These are phyloP conservation scores for Suillus clintonianus DNA, from an alignment of 768 basidiomycete genomes.

Conservation along the genomic window DNA sequence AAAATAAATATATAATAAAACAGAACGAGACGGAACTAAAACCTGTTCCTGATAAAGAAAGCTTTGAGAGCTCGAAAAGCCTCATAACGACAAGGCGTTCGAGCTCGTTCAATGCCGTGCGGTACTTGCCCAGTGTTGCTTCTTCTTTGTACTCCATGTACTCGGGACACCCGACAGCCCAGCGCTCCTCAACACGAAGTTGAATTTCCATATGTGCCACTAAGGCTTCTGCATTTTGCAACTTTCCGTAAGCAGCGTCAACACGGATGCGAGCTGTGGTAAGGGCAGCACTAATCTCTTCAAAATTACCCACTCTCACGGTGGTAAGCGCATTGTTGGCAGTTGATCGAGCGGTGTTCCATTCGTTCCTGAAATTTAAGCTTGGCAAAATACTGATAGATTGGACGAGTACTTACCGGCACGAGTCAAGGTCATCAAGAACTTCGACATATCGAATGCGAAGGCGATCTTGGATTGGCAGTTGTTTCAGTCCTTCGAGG, in stretches of 20 bases:
- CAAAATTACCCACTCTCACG: background rate
- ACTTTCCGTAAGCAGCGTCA: background rate
- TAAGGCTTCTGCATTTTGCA: conserved; percentile 5
- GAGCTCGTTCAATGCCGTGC: conserved; percentile 21
- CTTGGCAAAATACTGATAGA: background rate
- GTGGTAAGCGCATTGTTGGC: background rate
- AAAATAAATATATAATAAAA: background rate
- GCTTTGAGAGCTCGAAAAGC: conserved; percentile 32
- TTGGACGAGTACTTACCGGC: background rate
- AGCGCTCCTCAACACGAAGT: background rate
- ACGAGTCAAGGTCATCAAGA: background rate
- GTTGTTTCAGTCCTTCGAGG: background rate
- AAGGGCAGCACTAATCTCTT: background rate
- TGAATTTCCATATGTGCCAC: background rate
- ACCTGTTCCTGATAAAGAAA: conserved; percentile 15
- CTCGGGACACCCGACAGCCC: background rate
- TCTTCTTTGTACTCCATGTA: conserved; percentile 4
- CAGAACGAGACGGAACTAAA: background rate
- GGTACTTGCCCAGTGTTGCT: conserved; percentile 2
- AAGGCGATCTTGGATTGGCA: background rate
- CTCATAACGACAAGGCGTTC: conserved; percentile 32
- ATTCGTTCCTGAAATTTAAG: background rate
- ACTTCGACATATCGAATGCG: background rate
- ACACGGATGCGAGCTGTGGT: conserved; percentile 1
- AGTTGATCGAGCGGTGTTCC: background rate